Evolutionary conservation across 2,329 filamentous ascomycete genomes (phyloP), one percentile per base, ranked within the genome.

Genomic region (Didymella arachidicola): DNA sequence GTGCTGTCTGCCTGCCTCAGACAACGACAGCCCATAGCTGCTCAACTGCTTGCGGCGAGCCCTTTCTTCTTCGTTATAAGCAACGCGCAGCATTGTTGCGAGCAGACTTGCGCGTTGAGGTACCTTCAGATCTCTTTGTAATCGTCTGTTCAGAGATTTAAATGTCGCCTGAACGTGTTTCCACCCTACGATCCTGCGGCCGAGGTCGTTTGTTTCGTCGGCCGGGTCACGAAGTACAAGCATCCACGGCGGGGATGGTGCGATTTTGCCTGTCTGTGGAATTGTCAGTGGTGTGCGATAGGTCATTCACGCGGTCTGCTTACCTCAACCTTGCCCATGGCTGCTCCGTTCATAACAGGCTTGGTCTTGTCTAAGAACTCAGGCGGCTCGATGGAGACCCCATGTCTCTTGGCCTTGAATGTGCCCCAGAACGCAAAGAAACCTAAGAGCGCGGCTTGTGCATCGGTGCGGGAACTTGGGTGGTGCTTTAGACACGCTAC

Each of bases 181-280:
- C 60, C 84, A 83, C 14, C 78, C 78, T 53, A 79, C 74, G 43
- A 75, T 79, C 52, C 79, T 79, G 42, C 76, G 73, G 32, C 86
- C 86, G 1, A 88, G 77, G 66, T 89, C 83, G 68, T 86, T 87
- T 66, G 79, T 78, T 19, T 80, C 78, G 66, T 87, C 80, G 7
- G 84, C 83, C 0, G 86, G 86, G 64, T 89, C 86, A 71, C 87
- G 85, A 14, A 89, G 75, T 58, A 78, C 83, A 48, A 88, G 76
- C 48, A 84, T 69, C 59, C 67, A 75, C 1, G 43, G 7, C 2
- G 73, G 72, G 2, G 70, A 63, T 5, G 62, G 64, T 10, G 63
- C 45, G 5, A 7, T 18, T 41, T 44, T 50, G 10, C 62, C 62
- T 19, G 58, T 38, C 71, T 74, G 50, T 8, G 16, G 32, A 2